Evolutionary conservation across 768 basidiomycete species (phyloP), one percentile per base, ranked within the genome.

Genomic region (Macrolepiota dolichaula): DNA sequence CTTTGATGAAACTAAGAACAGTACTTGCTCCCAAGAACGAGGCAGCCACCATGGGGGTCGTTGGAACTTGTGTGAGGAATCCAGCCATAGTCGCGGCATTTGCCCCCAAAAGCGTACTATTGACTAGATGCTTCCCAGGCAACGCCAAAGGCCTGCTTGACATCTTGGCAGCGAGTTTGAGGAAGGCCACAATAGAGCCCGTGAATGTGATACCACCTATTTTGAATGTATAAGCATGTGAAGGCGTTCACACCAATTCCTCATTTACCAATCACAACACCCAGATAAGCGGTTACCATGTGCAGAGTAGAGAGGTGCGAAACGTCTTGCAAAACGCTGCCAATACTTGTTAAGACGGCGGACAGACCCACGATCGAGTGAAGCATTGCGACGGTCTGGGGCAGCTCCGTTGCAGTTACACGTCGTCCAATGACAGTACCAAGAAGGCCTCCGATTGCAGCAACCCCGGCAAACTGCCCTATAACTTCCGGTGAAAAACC

Each of bases 341-440:
- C 93, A 42, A 94, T 88, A 57, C 88, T 91, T 15, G 93, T 95
- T 67, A 95, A 76, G 17, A 95, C 93, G 0, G 93, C 93, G 2
- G 93, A 93, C 29, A 95, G 82, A 72, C 93, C 93, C 55, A 95
- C 93, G 35, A 95, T 93, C 36, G 89, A 92, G 69, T 95, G 93
- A 59, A 95, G 76, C 57, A 92, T 87, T 1, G 87, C 84, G 4
- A 85, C 82, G 61, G 80, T 91, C 71, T 95, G 93, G 7, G 93
- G 93, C 37, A 95, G 80, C 69, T 95, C 94, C 17, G 92, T 94
- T 2, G 91, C 89, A 15, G 91, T 92, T 50, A 94, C 90, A 22
- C 92, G 85, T 35, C 92, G 79, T 38, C 93, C 93, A 63, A 95
- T 84, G 64, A 90, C 73, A 12, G 88, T 71, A 10, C 93, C 93